phyloP scores from a whole-genome alignment of 2,329 filamentous ascomycete genomes.

The Phialocephala sp. region DNA sequence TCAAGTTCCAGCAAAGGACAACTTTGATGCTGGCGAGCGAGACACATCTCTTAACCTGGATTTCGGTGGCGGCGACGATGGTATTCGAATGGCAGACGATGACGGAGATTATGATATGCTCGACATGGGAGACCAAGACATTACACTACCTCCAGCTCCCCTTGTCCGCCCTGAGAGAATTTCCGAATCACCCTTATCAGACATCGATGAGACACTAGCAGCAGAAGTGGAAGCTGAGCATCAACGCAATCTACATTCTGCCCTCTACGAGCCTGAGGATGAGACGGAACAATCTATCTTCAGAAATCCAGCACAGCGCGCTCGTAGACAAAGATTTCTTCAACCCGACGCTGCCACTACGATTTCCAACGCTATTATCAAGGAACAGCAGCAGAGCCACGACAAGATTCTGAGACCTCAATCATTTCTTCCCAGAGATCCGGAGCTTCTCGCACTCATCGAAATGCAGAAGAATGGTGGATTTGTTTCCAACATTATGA shows the following conservation, averaged over 20 bases:
- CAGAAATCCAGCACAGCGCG: conserved; percentile 73
- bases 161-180: conserved; percentile 63
- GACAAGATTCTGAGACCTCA: conserved; percentile 84
- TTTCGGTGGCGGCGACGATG: conserved; percentile 54
- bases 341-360: conserved; percentile 79
- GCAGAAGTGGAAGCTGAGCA: conserved; percentile 62
- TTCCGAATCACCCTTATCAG: conserved; percentile 72
- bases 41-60: conserved; percentile 61
- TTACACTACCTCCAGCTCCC: conserved; percentile 54
- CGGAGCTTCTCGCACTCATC: conserved; percentile 83
- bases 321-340: conserved; percentile 81
- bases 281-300: conserved; percentile 63
- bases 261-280: conserved; percentile 62
- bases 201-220: conserved; percentile 68
- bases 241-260: conserved; percentile 53
- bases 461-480: conserved; percentile 90
- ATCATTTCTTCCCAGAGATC: conserved; percentile 85
- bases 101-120: conserved; percentile 70
- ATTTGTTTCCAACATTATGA: conserved; percentile 87
- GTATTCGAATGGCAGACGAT: conserved; percentile 63
- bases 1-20: conserved; percentile 60
- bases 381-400: conserved; percentile 83
- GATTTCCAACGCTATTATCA: conserved; percentile 78
- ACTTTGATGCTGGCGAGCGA: conserved; percentile 53
- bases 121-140: conserved; percentile 63